Conservation (phyloP, 805 yeast species). For the Candida berthetii region DNA sequence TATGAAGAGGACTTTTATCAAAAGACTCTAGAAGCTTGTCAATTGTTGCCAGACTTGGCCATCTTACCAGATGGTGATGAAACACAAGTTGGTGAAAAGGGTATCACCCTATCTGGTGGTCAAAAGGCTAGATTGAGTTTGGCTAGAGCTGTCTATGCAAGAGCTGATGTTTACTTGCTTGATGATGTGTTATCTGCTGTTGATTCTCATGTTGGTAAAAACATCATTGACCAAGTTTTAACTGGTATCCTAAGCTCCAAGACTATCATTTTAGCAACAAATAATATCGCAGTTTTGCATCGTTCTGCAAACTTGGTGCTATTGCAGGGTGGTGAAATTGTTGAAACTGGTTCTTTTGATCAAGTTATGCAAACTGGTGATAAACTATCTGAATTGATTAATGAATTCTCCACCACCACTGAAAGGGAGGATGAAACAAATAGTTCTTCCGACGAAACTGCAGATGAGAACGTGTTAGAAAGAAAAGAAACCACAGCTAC, state of each 20-base stretch:
- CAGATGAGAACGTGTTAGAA: conserved; percentile 14
- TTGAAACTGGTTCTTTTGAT: conserved; percentile 51
- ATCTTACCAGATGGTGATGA: conserved; percentile 46
- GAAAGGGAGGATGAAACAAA: conserved; percentile 11
- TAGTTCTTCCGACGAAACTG: conserved; percentile 3
- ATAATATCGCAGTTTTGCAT: conserved; percentile 46
- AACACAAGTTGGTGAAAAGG: conserved; percentile 53
- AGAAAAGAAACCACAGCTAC: conserved; percentile 8
- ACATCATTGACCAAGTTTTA: conserved; percentile 65
- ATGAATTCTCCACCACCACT: conserved; percentile 20
- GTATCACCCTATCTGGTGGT: conserved; percentile 56
- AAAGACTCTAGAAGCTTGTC: conserved; percentile 42
- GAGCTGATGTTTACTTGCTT: conserved; percentile 49
- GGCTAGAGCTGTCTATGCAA: conserved; percentile 64
- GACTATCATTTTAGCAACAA: conserved; percentile 53
- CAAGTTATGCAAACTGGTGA: conserved; percentile 36
- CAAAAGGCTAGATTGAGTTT: conserved; percentile 59
- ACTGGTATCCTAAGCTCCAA: conserved; percentile 46
- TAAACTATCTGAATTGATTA: conserved; percentile 23
- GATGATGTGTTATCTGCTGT: conserved; percentile 71
- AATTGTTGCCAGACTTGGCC: conserved; percentile 38
- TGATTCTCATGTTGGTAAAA: conserved; percentile 66
- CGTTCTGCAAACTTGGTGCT: conserved; percentile 58
- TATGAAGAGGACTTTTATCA: conserved; percentile 35
- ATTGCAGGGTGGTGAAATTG: conserved; percentile 45